phyloP scores from a whole-genome alignment of 129 eudicot genomes.

The Heracleum sosnowskyi region DNA sequence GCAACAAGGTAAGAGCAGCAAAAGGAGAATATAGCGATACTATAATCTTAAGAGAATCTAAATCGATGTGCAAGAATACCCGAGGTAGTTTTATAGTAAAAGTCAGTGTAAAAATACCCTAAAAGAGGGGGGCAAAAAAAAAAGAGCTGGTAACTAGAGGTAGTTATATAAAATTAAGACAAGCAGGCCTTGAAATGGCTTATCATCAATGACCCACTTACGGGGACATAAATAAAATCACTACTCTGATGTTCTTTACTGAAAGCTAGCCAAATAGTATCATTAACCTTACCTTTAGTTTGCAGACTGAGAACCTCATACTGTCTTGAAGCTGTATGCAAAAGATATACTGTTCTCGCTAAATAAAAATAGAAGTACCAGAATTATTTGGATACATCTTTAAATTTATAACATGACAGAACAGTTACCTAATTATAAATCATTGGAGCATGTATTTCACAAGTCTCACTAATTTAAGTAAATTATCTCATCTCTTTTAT shows the following conservation, averaged over 20 bases:
- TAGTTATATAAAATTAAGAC: neutral
- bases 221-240: neutral
- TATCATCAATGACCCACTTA: neutral
- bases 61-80: neutral
- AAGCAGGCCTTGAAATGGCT: neutral
- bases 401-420: too few species aligned
- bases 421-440: neutral
- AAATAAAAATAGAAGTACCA: neutral
- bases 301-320: neutral
- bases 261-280: neutral
- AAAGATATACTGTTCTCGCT: neutral
- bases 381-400: neutral
- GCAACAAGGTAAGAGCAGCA: neutral
- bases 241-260: neutral
- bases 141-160: neutral
- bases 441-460: neutral
- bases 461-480: neutral
- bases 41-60: neutral
- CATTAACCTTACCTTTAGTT: neutral
- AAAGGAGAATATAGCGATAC: neutral
- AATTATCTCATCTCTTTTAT: neutral
- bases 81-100: neutral
- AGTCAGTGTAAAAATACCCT: neutral
- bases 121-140: neutral
- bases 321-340: neutral